A percentile compares a stretch with the other conserved stretches of the same genome.
Conservation (phyloP, 2,329 filamentous ascomycete species). For the Pseudogymnoascus sp. region DNA sequence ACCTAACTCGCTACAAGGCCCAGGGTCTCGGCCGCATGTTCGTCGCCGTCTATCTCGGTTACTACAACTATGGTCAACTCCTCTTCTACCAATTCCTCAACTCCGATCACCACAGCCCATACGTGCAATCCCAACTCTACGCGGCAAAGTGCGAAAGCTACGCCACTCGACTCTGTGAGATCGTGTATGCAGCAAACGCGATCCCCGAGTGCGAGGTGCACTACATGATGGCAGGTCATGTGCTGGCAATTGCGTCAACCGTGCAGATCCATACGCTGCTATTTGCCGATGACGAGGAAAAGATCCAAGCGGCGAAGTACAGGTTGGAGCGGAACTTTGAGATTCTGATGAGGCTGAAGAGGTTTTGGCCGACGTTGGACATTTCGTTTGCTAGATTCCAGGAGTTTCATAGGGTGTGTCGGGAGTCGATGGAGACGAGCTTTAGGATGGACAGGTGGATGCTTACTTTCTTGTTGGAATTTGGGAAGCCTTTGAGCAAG, state of each 20-base stretch:
- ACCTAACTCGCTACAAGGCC: conserved; percentile 29
- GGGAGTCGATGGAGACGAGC: conserved; percentile 28
- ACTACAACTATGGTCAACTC: conserved; percentile 37
- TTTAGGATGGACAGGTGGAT: conserved; percentile 35
- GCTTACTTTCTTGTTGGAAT: conserved; percentile 27
- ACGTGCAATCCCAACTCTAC: conserved; percentile 22
- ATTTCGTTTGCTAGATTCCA: conserved; percentile 31
- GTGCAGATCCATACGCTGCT: conserved; percentile 38
- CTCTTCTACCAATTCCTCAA: conserved; percentile 39
- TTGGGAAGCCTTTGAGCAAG: conserved; percentile 7
- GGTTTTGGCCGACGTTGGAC: conserved; percentile 35
- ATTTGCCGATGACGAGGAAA: conserved; percentile 30
- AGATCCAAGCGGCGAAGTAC: conserved; percentile 29
- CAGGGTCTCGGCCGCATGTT: conserved; percentile 35
- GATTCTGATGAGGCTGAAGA: conserved; percentile 32
- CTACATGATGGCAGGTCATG: conserved; percentile 38
- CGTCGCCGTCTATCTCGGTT: conserved; percentile 37
- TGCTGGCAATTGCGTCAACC: conserved; percentile 38
- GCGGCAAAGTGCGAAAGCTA: conserved; percentile 33
- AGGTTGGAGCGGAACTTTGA: conserved; percentile 37
- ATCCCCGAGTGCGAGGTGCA: conserved; percentile 32
- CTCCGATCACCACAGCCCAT: conserved; percentile 16
- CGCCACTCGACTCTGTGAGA: conserved; percentile 31
- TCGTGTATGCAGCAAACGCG: conserved; percentile 32
- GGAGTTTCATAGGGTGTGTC: conserved; percentile 35